A percentile compares a stretch with the other conserved stretches of the same genome.
Evolutionary conservation across 163 green algal species (phyloP).

Genomic region (Volvox carteri): DNA sequence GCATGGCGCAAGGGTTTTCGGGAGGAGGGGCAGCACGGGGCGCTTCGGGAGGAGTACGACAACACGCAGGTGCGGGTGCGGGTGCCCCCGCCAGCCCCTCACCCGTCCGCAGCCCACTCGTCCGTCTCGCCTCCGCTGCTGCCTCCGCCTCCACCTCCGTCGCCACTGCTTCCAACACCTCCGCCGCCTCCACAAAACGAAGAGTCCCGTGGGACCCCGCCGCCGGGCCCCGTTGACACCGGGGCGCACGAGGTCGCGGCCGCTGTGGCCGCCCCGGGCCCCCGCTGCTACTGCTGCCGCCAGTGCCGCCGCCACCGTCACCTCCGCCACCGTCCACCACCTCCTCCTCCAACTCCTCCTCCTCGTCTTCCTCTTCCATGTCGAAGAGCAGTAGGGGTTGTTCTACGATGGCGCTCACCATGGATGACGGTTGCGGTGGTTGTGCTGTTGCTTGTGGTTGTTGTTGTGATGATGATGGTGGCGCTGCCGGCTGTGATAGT

Average conservation of each 20-base stretch:
- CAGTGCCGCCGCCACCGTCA: not conserved
- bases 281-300: not conserved
- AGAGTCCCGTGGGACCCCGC: slow-evolving; percentile 20
- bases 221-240: not conserved
- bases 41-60: too few species aligned
- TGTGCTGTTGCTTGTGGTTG: too few species aligned
- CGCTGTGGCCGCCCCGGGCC: not conserved
- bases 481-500: too few species aligned
- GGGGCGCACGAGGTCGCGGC: too few species aligned
- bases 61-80: not conserved
- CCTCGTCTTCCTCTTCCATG: slow-evolving; percentile 6
- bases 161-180: slow-evolving; percentile 1
- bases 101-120: not conserved
- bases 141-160: not conserved
- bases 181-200: slow-evolving; percentile 21
- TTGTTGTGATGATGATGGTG: too few species aligned
- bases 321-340: not conserved
- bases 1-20: too few species aligned
- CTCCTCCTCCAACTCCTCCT: not conserved
- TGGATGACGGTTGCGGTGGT: too few species aligned
- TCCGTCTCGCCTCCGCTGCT: not conserved
- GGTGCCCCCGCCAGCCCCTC: slow-evolving; percentile 20
- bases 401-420: not conserved
- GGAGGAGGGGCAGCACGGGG: too few species aligned
- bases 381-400: slow-evolving; percentile 39